Percentiles rank a stretch among this genome's conserved stretches.
Conservation (phyloP, 73 alveolate genomes). For the Paramecium sonneborni region DNA sequence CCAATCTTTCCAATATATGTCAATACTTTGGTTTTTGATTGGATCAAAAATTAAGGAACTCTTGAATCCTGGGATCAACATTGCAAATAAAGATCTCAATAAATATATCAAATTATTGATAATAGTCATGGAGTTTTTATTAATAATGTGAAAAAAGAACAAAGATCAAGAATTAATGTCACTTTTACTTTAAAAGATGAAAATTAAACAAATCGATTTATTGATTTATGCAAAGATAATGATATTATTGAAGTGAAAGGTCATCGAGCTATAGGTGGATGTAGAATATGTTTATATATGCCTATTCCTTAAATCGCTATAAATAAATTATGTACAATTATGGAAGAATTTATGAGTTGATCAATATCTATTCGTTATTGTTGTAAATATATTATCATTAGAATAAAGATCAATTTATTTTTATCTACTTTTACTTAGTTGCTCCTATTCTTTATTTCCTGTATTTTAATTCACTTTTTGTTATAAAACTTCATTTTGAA, state of each 20-base stretch:
- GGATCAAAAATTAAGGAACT: background rate
- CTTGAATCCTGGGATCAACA: background rate
- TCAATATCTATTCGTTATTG: background rate
- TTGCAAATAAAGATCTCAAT: background rate
- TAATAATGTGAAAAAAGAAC: background rate
- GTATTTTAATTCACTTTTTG: background rate
- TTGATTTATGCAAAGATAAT: conserved; percentile 61
- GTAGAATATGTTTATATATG: conserved; percentile 72
- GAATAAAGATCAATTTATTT: background rate
- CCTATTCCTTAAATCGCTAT: conserved; percentile 78
- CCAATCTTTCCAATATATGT: conserved; percentile 6
- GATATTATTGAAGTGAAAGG: conserved; percentile 73
- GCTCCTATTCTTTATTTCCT: background rate
- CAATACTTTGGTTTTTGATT: background rate
- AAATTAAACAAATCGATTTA: conserved; percentile 63
- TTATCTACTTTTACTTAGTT: background rate
- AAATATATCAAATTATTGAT: background rate
- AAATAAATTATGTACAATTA: conserved; percentile 38
- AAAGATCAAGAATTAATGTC: conserved; percentile 31
- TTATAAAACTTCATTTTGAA: background rate
- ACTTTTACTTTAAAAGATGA: conserved; percentile 50
- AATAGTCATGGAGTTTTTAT: background rate
- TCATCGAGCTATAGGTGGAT: conserved; percentile 78
- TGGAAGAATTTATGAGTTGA: background rate
- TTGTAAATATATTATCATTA: background rate